A percentile compares a stretch with the other conserved stretches of the same genome.
phyloP scores from a whole-genome alignment of 2,329 filamentous ascomycete genomes.

The Aspergillus niger region DNA sequence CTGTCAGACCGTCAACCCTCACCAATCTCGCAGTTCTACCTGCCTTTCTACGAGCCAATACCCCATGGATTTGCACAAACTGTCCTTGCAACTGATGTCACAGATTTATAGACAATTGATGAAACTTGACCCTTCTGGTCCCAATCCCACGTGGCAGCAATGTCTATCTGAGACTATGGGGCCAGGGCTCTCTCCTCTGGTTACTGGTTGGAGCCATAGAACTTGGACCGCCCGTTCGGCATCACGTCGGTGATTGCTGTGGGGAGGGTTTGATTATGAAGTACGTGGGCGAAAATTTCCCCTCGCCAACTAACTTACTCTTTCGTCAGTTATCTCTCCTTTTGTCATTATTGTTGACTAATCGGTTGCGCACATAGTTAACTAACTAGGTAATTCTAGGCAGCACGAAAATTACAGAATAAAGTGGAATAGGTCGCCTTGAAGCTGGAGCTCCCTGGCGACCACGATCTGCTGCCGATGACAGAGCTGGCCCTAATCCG shows the following conservation, averaged over 20 bases:
- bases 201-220: constrained; percentile 12
- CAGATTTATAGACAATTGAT: constrained; percentile 8
- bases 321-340: background rate
- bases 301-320: too few relatives aligned
- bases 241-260: constrained; percentile 15
- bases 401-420: background rate
- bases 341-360: background rate
- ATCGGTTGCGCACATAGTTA: background rate
- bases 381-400: background rate
- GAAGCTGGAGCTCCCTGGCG: background rate
- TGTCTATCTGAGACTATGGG: constrained; percentile 15
- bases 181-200: constrained; percentile 2
- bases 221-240: constrained; percentile 24
- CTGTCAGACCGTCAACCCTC: background rate
- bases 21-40: background rate
- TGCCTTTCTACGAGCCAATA: background rate
- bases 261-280: constrained; percentile 17
- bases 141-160: constrained; percentile 19
- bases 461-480: background rate
- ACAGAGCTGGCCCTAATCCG: background rate
- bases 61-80: background rate
- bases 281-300: constrained; percentile 1
- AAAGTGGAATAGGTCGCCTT: background rate
- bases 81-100: background rate
- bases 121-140: constrained; percentile 10